Evolutionary conservation across 1,284 basidiomycete species (phyloP).

Genomic region (Xerocomus nothofagi): DNA sequence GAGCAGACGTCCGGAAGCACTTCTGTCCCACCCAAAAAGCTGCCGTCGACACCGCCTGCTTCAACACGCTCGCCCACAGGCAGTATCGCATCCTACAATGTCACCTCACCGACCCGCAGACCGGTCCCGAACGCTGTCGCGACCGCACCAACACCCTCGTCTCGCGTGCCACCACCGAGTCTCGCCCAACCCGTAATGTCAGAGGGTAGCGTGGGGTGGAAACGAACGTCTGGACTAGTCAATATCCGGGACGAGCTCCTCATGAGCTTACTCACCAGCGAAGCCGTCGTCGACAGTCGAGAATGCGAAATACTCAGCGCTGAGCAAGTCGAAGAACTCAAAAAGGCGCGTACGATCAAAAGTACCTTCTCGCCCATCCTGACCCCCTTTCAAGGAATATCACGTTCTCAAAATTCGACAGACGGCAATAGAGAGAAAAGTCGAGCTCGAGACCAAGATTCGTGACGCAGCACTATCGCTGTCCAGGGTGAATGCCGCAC

Average conservation of each 20-base stretch:
- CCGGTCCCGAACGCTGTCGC: constrained; percentile 21
- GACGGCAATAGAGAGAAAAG: constrained; percentile 64
- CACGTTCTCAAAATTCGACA: constrained; percentile 63
- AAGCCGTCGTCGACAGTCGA: constrained; percentile 82
- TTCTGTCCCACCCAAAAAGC: constrained; percentile 26
- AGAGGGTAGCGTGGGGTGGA: constrained; percentile 36
- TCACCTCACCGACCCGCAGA: constrained; percentile 34
- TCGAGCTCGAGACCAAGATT: constrained; percentile 75
- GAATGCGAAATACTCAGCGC: constrained; percentile 72
- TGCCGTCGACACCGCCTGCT: constrained; percentile 14
- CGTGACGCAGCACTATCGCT: constrained; percentile 76
- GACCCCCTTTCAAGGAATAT: constrained; percentile 53
- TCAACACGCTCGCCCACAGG: constrained; percentile 22
- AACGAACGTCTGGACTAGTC: constrained; percentile 43
- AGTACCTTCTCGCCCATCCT: background rate
- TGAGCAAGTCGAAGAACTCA: constrained; percentile 89
- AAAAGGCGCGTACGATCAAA: constrained; percentile 61
- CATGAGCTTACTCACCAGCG: constrained; percentile 80
- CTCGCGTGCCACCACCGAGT: constrained; percentile 31
- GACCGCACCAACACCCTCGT: constrained; percentile 42
- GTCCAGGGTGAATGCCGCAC: constrained; percentile 61
- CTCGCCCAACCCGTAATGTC: constrained; percentile 33
- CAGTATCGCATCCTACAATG: constrained; percentile 28
- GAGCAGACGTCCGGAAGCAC: constrained; percentile 28
- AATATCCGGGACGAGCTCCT: constrained; percentile 76